Evolutionary conservation across 2,329 filamentous ascomycete species (phyloP), one percentile per base, ranked within the genome.

Genomic region (Cylindrodendrum hubeiense): DNA sequence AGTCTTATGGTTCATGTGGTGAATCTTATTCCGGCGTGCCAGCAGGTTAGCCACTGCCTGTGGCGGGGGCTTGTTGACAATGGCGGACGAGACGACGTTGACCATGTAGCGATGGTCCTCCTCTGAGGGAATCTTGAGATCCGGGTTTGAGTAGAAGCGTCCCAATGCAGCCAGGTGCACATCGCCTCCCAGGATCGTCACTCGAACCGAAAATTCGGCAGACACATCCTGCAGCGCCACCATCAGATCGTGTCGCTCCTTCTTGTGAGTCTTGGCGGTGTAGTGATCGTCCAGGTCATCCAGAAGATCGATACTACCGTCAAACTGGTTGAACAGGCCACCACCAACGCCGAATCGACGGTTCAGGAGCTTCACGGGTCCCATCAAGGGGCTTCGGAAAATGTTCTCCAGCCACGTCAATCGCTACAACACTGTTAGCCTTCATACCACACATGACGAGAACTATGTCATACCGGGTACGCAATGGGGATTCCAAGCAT

Each of bases 371-470:
- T 94, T 95, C 76, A 98, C 89, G 0, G 95, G 94, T 0, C 92
- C 94, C 75, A 98, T 95, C 24, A 98, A 72, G 0, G 95, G 95
- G 66, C 93, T 97, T 17, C 88, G 87, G 72, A 98, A 88, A 63
- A 98, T 92, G 75, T 97, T 98, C 78, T 98, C 95, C 5, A 98
- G 86, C 95, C 95, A 98, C n/a, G 95, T 96, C 58, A 98, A 85
- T 72, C 95, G 93, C 86, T 90, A 68, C 7, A 19, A 30, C 63
- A 15, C 34, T 6, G 59, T 74, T 41, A 71, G 66, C 64, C 37
- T 37, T 28, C n/a, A 34, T 12, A 28, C 4, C 41, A 21, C 12
- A 19, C 8, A 13, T 24, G 5, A 17, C 1, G 33, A 21, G 85
- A 1, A 83, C 83, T 6, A 52, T 19, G 56, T 76, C 86, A 76